A percentile compares a stretch with the other conserved stretches of the same genome.
Evolutionary conservation across 2,329 filamentous ascomycete species (phyloP).

Genomic region (Mollisia scopiformis): DNA sequence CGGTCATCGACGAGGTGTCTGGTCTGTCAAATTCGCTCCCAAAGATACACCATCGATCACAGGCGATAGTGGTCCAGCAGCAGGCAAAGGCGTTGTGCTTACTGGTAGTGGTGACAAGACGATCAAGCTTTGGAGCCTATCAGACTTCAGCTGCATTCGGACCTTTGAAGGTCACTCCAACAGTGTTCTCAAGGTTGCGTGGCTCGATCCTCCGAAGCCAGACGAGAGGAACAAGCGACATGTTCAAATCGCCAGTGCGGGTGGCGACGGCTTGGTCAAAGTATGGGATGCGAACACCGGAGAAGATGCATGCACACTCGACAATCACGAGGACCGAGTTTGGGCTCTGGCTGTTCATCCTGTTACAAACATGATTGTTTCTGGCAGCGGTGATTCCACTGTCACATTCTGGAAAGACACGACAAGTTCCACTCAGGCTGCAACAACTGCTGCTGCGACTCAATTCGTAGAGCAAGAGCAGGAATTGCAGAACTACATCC

Average conservation of each 20-base stretch:
- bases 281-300: conserved; percentile 90
- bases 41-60: conserved; percentile 73
- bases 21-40: conserved; percentile 91
- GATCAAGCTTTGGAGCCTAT: conserved; percentile 90
- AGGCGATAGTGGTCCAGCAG: conserved; percentile 71
- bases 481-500: conserved; percentile 89
- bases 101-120: conserved; percentile 97
- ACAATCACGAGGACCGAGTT: conserved; percentile 95
- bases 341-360: conserved; percentile 84
- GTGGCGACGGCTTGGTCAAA: conserved; percentile 93
- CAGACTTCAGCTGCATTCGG: conserved; percentile 88
- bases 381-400: conserved; percentile 88
- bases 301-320: conserved; percentile 85
- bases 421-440: conserved; percentile 76
- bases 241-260: conserved; percentile 81
- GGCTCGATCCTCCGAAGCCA: conserved; percentile 64
- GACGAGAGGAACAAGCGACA: conserved; percentile 59
- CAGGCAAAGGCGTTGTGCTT: conserved; percentile 79
- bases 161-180: conserved; percentile 98
- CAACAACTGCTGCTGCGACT: conserved; percentile 72
- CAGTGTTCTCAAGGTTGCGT: conserved; percentile 90
- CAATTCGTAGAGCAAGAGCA: conserved; percentile 93
- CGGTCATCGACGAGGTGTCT: conserved; percentile 93
- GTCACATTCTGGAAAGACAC: conserved; percentile 97
- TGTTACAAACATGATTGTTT: conserved; percentile 73